Conservation (phyloP, 176 grass and related monocot genomes). For the Dendrocalamus sinicus region DNA sequence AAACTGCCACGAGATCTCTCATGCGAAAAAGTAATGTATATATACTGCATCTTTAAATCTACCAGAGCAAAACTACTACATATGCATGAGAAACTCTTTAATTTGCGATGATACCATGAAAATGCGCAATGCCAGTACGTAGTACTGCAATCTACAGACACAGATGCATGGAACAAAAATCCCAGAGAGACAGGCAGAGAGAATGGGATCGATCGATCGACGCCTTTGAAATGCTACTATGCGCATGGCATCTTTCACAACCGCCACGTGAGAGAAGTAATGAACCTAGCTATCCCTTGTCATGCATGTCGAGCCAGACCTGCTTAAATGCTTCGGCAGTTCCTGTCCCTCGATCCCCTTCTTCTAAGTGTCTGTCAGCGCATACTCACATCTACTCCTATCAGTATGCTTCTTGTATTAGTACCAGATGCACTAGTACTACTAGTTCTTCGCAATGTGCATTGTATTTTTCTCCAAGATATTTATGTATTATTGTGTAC, state of each 20-base stretch:
- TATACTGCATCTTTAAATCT: background rate
- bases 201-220: slow-evolving; percentile 27
- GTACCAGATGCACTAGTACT: background rate
- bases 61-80: background rate
- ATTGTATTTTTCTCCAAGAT: background rate
- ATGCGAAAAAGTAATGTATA: background rate
- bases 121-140: slow-evolving; percentile 1
- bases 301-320: slow-evolving; percentile 29
- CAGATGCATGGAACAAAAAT: slow-evolving; percentile 37
- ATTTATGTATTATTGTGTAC: background rate
- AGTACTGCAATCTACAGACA: slow-evolving; percentile 9
- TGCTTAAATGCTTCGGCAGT: slow-evolving; percentile 54
- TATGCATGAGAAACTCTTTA: background rate
- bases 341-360: slow-evolving; percentile 11
- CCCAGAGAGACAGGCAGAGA: slow-evolving; percentile 33
- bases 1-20: background rate
- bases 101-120: background rate
- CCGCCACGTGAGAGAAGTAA: slow-evolving; percentile 52
- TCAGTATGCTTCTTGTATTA: background rate
- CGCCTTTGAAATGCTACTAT: slow-evolving; percentile 6
- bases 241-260: slow-evolving; percentile 41
- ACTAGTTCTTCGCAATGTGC: background rate
- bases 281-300: slow-evolving; percentile 35
- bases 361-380: background rate
- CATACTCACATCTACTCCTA: background rate